phyloP scores from a whole-genome alignment of 768 basidiomycete genomes.

The Calvatia gigantea region DNA sequence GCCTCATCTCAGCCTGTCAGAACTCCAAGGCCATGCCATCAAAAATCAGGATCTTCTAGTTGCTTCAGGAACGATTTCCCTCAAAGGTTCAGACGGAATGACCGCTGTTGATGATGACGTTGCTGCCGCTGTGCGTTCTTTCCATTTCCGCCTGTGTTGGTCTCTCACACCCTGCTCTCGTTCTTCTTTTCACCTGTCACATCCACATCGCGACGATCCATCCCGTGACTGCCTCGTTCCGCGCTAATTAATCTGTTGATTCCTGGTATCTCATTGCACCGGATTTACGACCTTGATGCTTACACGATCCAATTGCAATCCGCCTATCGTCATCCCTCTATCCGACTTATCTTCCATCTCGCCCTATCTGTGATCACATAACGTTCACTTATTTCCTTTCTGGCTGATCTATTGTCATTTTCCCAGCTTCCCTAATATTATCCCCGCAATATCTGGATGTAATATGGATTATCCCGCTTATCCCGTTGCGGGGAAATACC shows the following conservation, averaged over 20 bases:
- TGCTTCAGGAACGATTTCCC: conserved; percentile 81
- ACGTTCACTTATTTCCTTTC: conserved; percentile 8
- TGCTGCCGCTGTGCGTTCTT: conserved; percentile 68
- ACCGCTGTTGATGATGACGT: conserved; percentile 90
- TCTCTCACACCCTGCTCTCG: conserved; percentile 14
- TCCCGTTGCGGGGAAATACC: conserved; percentile 3
- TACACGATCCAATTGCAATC: background rate
- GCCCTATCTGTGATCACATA: conserved; percentile 8
- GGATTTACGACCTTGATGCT: background rate
- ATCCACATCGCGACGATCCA: conserved; percentile 2
- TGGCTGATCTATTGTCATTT: background rate
- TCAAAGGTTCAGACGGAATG: conserved; percentile 79
- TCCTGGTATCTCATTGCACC: background rate
- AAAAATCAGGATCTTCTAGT: conserved; percentile 94
- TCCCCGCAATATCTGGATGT: background rate
- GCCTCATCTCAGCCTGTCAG: conserved; percentile 36
- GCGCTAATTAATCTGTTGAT: background rate
- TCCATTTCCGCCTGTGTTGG: conserved; percentile 15
- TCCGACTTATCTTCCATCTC: conserved; percentile 4
- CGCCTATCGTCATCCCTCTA: conserved; percentile 5
- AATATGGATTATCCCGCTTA: conserved; percentile 1
- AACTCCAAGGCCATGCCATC: conserved; percentile 94
- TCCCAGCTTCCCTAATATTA: no score
- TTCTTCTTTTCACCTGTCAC: conserved; percentile 8
- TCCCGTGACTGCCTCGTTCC: conserved; percentile 7